Percentiles rank a stretch among this genome's conserved stretches.
Conservation (phyloP, 2,329 filamentous ascomycete genomes). For the Calonectria montana region DNA sequence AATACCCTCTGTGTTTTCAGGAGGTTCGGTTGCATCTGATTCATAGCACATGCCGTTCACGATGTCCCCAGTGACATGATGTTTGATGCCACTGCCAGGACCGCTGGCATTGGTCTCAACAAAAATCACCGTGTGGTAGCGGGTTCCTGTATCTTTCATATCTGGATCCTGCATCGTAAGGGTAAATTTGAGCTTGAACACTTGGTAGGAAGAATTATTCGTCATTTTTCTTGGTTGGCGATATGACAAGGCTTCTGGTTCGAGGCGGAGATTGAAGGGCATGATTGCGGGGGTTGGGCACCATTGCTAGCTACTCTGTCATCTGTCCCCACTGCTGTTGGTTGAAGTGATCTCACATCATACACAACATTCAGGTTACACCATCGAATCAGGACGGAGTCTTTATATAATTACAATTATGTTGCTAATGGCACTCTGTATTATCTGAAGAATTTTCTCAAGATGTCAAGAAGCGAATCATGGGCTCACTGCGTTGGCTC, state of each 20-base stretch:
- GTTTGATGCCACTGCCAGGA: constrained; percentile 2
- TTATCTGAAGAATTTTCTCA: no score
- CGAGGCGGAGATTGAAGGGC: neutral
- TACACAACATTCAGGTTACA: neutral
- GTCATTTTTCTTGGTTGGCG: neutral
- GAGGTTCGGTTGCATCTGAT: neutral
- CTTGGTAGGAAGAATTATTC: neutral
- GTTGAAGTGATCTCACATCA: neutral
- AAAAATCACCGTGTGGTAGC: constrained; percentile 13
- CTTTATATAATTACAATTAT: neutral
- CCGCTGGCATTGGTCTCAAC: constrained; percentile 13
- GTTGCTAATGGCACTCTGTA: no score
- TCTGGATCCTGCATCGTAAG: constrained; percentile 18
- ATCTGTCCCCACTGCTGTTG: neutral
- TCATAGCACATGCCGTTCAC: constrained; percentile 17
- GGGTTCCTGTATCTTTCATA: neutral
- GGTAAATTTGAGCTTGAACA: constrained; percentile 9
- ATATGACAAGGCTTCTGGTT: neutral
- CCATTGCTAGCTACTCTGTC: neutral
- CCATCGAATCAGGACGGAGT: neutral
- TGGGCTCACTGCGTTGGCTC: no score
- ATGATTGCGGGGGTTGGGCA: neutral
- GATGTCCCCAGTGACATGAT: constrained; percentile 20
- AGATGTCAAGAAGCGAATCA: no score
- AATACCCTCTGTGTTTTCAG: neutral